Percentiles rank a stretch among this genome's conserved stretches.
phyloP scores from a whole-genome alignment of 2,329 filamentous ascomycete genomes.

The Diaporthe amygdali region DNA sequence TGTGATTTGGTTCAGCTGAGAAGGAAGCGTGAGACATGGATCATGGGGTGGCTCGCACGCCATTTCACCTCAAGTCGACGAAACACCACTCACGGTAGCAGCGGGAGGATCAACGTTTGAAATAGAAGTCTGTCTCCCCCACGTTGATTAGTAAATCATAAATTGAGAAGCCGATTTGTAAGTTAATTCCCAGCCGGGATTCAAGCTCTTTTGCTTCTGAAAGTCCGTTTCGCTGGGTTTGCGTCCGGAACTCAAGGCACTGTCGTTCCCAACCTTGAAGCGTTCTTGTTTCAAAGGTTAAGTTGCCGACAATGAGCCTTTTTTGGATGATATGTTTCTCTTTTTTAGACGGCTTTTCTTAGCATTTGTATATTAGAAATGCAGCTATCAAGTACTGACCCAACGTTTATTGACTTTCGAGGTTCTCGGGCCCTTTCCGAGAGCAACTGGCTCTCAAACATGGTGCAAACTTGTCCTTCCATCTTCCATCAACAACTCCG shows the following conservation, averaged over 20 bases:
- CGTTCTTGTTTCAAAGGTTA: neutral
- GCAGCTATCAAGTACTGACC: neutral
- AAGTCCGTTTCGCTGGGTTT: neutral
- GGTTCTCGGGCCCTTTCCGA: neutral
- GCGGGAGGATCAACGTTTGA: neutral
- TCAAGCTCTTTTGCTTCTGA: neutral
- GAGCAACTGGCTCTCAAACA: neutral
- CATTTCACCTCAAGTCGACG: neutral
- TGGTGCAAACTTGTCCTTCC: neutral
- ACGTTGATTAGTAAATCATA: neutral
- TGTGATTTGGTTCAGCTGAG: neutral
- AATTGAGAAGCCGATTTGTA: neutral
- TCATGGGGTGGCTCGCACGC: neutral
- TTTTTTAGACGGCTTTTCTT: fast-evolving
- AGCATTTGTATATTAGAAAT: neutral
- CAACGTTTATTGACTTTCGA: neutral
- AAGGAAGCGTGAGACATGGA: neutral
- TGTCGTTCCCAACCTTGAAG: neutral
- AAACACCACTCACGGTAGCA: neutral
- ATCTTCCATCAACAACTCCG: neutral
- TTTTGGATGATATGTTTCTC: no score
- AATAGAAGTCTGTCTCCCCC: neutral
- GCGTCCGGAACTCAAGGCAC: neutral
- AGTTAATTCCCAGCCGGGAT: neutral
- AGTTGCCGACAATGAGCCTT: no score